phyloP scores from a whole-genome alignment of 2,329 filamentous ascomycete species.

The Verticillium dahliae region DNA sequence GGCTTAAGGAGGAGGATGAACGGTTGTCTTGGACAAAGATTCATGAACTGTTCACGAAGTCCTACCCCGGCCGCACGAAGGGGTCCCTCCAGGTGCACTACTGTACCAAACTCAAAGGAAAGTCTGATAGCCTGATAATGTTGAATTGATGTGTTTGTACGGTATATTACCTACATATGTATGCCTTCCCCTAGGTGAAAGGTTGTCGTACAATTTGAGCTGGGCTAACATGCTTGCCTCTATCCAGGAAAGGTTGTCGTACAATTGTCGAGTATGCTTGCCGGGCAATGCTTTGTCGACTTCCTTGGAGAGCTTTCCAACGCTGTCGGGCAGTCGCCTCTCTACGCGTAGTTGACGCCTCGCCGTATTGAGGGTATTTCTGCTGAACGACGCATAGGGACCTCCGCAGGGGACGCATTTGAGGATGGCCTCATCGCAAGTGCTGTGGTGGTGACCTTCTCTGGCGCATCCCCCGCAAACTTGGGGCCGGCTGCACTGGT shows the following conservation, averaged over 20 bases:
- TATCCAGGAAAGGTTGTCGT: constrained; percentile 11
- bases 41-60: constrained; percentile 1
- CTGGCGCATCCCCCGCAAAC: constrained; percentile 10
- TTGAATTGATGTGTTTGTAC: no score
- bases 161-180: no score
- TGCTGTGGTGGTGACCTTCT: constrained; percentile 14
- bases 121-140: background rate
- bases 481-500: constrained; percentile 17
- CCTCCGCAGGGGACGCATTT: constrained; percentile 14
- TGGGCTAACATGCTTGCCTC: constrained; percentile 13
- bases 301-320: constrained; percentile 10
- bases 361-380: constrained; percentile 11
- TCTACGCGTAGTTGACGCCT: constrained; percentile 1
- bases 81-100: constrained; percentile 4
- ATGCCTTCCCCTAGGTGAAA: no score
- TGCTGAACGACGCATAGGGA: constrained; percentile 15
- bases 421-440: constrained; percentile 4
- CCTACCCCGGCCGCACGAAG: background rate
- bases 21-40: constrained; percentile 5
- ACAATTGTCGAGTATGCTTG: constrained; percentile 12
- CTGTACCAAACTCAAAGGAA: constrained; percentile 2
- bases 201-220: constrained; percentile 1
- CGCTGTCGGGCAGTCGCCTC: constrained; percentile 8
- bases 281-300: constrained; percentile 11
- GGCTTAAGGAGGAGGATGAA: constrained; percentile 1